These are phyloP conservation scores for Artomyces pyxidatus DNA, from an alignment of 768 basidiomycete genomes.

Conservation along the genomic window DNA sequence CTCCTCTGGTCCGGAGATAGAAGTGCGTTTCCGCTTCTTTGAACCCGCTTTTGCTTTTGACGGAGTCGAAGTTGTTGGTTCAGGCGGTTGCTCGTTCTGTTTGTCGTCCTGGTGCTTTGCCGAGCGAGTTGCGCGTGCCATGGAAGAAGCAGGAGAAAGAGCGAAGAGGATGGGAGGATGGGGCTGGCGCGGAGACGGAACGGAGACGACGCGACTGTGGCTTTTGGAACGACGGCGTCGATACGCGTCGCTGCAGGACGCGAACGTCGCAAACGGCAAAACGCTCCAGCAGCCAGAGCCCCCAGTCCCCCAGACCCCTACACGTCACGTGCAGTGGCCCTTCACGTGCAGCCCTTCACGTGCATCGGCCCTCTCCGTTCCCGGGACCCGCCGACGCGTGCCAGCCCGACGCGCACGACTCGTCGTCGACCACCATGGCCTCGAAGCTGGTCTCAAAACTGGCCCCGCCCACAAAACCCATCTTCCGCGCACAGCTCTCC, in stretches of 20 bases:
- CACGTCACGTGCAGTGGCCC: constrained; percentile 16
- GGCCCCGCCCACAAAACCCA: constrained; percentile 24
- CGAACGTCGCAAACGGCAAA: constrained; percentile 11
- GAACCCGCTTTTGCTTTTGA: constrained; percentile 24
- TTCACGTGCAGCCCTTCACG: not conserved
- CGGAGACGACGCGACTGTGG: constrained; percentile 9
- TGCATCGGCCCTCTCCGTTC: not conserved
- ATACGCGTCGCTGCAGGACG: constrained; percentile 22
- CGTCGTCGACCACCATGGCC: not conserved
- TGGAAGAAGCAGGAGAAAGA: constrained; percentile 21
- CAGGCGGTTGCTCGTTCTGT: constrained; percentile 24
- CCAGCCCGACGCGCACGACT: not conserved
- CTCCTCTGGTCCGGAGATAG: constrained; percentile 37
- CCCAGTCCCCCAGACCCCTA: too few relatives aligned
- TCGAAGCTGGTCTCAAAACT: constrained; percentile 30
- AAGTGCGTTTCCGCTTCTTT: constrained; percentile 66
- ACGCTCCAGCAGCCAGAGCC: not conserved
- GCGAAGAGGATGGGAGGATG: constrained; percentile 6
- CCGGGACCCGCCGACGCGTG: constrained; percentile 2
- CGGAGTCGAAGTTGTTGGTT: constrained; percentile 13
- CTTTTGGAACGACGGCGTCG: not conserved
- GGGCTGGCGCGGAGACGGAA: constrained; percentile 3
- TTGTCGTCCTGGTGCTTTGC: constrained; percentile 31
- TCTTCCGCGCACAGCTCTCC: constrained; percentile 40
- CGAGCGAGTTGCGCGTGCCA: constrained; percentile 78